A percentile compares a stretch with the other conserved stretches of the same genome.
These are phyloP conservation scores for Tetrahymena borealis DNA, from an alignment of 73 alveolate species.

Conservation along the genomic window DNA sequence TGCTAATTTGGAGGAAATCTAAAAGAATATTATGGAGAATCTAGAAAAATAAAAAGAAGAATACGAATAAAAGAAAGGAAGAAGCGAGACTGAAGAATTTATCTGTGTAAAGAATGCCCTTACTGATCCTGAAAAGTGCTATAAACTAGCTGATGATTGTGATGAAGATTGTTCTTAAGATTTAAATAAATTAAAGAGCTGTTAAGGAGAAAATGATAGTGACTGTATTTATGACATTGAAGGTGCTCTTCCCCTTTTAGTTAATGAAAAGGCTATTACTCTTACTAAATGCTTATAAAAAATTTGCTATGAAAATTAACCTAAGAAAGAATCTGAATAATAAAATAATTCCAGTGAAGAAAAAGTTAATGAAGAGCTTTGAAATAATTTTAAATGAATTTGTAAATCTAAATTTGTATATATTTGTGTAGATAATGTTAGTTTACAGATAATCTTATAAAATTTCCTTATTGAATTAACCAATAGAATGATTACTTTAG, in stretches of 20 bases:
- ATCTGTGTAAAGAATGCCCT: background rate
- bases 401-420: too few relatives aligned
- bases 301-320: background rate
- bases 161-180: background rate
- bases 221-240: background rate
- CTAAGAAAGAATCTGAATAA: background rate
- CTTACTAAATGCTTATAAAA: background rate
- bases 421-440: too few relatives aligned
- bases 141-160: background rate
- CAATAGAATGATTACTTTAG: too few relatives aligned
- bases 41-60: background rate
- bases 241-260: background rate
- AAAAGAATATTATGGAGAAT: background rate
- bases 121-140: background rate
- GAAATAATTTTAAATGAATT: too few relatives aligned
- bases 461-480: too few relatives aligned
- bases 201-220: background rate
- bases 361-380: background rate
- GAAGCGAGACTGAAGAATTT: background rate
- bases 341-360: background rate
- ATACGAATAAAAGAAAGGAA: background rate
- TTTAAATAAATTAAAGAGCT: background rate
- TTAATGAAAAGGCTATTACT: background rate
- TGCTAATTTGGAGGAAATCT: background rate
- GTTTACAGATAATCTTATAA: too few relatives aligned